Base-by-base conservation (phyloP, 768 basidiomycete genomes). In the Mycena haematopus region DNA sequence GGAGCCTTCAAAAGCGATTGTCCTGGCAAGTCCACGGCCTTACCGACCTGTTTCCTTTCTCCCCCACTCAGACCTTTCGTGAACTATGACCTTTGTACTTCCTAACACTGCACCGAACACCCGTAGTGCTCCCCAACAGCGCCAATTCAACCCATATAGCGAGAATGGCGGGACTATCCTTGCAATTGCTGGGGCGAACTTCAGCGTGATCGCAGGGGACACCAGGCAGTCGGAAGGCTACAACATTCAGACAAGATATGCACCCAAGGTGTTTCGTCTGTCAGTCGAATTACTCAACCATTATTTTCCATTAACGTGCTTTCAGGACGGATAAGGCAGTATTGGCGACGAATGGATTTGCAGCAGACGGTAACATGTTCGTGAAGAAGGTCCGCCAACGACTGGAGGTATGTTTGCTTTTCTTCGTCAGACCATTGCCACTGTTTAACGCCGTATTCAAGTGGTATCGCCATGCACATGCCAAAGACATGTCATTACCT, bases 381-480 rank as follows among this genome's bases (percentile, higher is more conserved):
- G 94, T 99, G 71, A 97, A 98, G 84, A 89, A 90, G 72, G 90
- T 99, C 52, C 90, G 92, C 73, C 96, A 99, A 75, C 86, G 96
- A 67, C 83, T 99, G 3, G 97, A 99, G 85, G 96, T 96, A 64
- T 59, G 86, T 79, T 45, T 1, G 8, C 10, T 45, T 45, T 22
- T 45, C 7, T 45, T 13, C 8, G 51, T 51, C 9, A 5, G 17
- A 24, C n/a, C n/a, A n/a, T n/a, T 21, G 31, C 15, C 19, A 24
- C 38, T 17, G 31, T 55, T 40, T 3, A n/a, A 29, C 3, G 11
- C 38, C 56, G 19, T 29, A 56, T 36, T 38, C 65, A 98, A 52
- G 96, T 99, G 95, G 95, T 99, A 99, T 76, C 86, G 90, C 58
- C 95, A 98, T 75, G 95, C 95, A 10, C 96, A 99, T 77, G 86